These are phyloP conservation scores for Sporisorium sorghi DNA, from an alignment of 1,284 basidiomycete species.

Conservation along the genomic window DNA sequence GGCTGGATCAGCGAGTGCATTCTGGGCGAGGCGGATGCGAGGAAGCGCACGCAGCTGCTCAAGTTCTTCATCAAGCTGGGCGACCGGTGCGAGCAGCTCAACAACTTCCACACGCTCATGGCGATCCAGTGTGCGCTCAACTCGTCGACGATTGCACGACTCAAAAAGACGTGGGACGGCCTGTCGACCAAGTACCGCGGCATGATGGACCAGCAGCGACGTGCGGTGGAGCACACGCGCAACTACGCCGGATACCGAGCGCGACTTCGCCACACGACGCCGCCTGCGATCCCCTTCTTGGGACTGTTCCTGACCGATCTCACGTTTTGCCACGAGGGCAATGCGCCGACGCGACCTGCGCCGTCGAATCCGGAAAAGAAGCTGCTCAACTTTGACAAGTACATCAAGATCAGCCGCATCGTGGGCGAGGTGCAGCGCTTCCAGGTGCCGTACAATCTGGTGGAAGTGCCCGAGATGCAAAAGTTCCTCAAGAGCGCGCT, in stretches of 20 bases:
- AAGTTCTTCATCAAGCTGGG: constrained; percentile 72
- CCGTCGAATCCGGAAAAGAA: constrained; percentile 80
- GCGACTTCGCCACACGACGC: constrained; percentile 72
- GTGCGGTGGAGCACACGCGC: constrained; percentile 86
- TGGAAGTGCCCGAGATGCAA: constrained; percentile 85
- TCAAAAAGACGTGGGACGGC: constrained; percentile 74
- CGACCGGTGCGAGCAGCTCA: constrained; percentile 68
- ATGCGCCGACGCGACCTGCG: constrained; percentile 81
- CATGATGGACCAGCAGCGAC: constrained; percentile 83
- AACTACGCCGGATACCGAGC: constrained; percentile 94
- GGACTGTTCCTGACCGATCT: constrained; percentile 89
- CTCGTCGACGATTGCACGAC: constrained; percentile 69
- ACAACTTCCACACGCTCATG: constrained; percentile 71
- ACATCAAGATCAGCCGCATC: constrained; percentile 69
- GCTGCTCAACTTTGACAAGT: constrained; percentile 88
- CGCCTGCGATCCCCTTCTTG: constrained; percentile 66
- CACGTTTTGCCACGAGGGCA: constrained; percentile 95
- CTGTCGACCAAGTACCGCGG: constrained; percentile 85
- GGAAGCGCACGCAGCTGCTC: constrained; percentile 68
- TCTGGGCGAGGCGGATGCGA: constrained; percentile 69
- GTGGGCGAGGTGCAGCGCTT: constrained; percentile 87
- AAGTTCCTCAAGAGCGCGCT: constrained; percentile 74
- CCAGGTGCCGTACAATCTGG: constrained; percentile 84
- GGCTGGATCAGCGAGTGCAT: constrained; percentile 72
- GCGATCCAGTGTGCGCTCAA: constrained; percentile 71